Evolutionary conservation across 1,139 yeast genomes (phyloP).

Genomic region (Debaryomyces sp.): DNA sequence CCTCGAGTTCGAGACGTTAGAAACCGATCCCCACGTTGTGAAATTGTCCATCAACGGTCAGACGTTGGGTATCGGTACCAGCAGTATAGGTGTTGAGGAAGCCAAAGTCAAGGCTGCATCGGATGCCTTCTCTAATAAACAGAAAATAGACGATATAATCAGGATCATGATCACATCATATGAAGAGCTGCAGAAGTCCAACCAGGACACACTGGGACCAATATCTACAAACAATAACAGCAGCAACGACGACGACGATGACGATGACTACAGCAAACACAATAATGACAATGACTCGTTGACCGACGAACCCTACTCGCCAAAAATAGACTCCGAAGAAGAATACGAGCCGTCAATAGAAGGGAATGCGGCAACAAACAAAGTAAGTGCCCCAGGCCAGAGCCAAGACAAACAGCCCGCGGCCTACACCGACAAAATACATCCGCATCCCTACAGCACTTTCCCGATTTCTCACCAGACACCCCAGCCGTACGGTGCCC

Average conservation of each 20-base stretch:
- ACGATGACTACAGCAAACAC: not conserved
- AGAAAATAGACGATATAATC: slow-evolving; percentile 13
- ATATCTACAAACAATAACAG: not conserved
- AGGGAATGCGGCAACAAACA: not conserved
- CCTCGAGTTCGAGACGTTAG: slow-evolving; percentile 25
- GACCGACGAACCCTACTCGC: slow-evolving; percentile 14
- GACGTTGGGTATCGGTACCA: slow-evolving; percentile 33
- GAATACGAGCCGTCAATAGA: not conserved
- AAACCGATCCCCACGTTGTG: slow-evolving; percentile 36
- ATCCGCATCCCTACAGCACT: not conserved
- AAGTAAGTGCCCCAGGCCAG: not conserved
- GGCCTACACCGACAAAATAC: not conserved
- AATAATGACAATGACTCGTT: slow-evolving; percentile 1
- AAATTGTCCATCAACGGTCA: slow-evolving; percentile 29
- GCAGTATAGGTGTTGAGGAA: slow-evolving; percentile 28
- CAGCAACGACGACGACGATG: not conserved
- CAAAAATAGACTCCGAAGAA: slow-evolving; percentile 11
- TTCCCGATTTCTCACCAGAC: not conserved
- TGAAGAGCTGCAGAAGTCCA: not conserved
- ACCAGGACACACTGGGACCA: not conserved
- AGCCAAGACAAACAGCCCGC: not conserved
- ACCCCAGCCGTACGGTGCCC: slow-evolving; percentile 14
- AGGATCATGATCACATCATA: slow-evolving; percentile 9
- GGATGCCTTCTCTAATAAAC: slow-evolving; percentile 14
- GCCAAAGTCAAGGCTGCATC: slow-evolving; percentile 37